Evolutionary conservation across 257 asterid species (phyloP), one percentile per base, ranked within the genome.

Genomic region (Solanum stenotomum): DNA sequence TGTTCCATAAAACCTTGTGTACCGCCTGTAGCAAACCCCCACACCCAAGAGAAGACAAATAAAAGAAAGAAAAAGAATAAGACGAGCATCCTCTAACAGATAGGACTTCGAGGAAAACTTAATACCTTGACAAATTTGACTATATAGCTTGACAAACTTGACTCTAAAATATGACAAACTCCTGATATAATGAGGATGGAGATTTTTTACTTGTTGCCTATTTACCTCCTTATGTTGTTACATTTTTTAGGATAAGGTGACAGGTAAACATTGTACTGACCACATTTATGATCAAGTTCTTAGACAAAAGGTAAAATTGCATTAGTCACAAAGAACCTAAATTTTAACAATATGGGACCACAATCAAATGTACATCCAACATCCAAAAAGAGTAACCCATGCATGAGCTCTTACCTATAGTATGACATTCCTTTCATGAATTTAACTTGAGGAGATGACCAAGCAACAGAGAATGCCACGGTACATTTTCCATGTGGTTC

Each of bases 401-500:
- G 12, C 85, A 34, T 46, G 31, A 15, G 33, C 44, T 87, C 46
- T 91, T 95, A 96, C 99, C 99, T 94, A 88, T 92, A 90, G 89
- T 97, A 97, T 61, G 99, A 93, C 90, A 95, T 97, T 42, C 99
- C 99, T 90, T 97, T 97, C 95, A 95, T 92, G 86, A 96, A 97
- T 91, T 94, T 96, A 71, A 97, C 98, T 94, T 96, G 93, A 16
- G 99, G 99, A 85, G 98, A 96, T 3, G 99, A 94, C 99, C 99
- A 97, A 65, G 99, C 93, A 90, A 97, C 93, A 56, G 99, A 90
- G 88, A 97, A 97, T 63, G 99, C 96, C 86, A 97, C 90, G 12
- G 98, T 95, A 94, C 98, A 94, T 91, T 96, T 96, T 76, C 99
- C 99, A 87, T 97, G 96, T 87, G 99, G 96, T 89, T 96, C 99